Evolutionary conservation across 2,329 filamentous ascomycete species (phyloP), one percentile per base, ranked within the genome.

Genomic region (Epichloe gansuensis): DNA sequence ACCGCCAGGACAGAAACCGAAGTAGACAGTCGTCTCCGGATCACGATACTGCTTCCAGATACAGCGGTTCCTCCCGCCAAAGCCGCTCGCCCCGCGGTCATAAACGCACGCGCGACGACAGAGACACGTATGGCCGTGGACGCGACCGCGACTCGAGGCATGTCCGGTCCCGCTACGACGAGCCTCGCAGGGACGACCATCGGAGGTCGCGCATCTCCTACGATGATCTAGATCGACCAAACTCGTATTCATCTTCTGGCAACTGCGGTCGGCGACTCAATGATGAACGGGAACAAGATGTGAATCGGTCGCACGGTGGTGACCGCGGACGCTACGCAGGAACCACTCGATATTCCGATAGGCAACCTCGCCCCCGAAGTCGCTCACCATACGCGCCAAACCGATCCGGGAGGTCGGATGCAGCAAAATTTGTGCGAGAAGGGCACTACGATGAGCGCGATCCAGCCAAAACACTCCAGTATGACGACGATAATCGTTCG

Each of bases 1-100:
- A 95, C 88, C 86, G 85, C 81, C 82, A 77, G 78, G 80, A 85
- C 86, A 95, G 89, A 90, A 77, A 71, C 72, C 81, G 77, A 71
- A 75, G 71, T 68, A 78, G 74, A 75, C 65, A 71, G 61, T 77
- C 78, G 64, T 81, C 80, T 57, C 79, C 79, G 60, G 76, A 78
- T 44, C 63, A 70, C 70, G 72, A 72, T 64, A 63, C 68, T 57
- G 65, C 66, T 56, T 68, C 72, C 47, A 73, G 68, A 62, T 61
- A 69, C 59, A 70, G 66, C 61, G 64, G 62, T 57, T 66, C 66
- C 17, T 64, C 66, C 51, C 72, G 74, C 61, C 72, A 72, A 59
- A 77, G 72, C 64, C 71, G 75, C 60, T 84, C 83, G 46, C 82
- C 83, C 54, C 76, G 76, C 59, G 82, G 80, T 54, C 78, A 77